These are phyloP conservation scores for Echria macrotheca DNA, from an alignment of 495 filamentous ascomycete genomes.

Conservation along the genomic window DNA sequence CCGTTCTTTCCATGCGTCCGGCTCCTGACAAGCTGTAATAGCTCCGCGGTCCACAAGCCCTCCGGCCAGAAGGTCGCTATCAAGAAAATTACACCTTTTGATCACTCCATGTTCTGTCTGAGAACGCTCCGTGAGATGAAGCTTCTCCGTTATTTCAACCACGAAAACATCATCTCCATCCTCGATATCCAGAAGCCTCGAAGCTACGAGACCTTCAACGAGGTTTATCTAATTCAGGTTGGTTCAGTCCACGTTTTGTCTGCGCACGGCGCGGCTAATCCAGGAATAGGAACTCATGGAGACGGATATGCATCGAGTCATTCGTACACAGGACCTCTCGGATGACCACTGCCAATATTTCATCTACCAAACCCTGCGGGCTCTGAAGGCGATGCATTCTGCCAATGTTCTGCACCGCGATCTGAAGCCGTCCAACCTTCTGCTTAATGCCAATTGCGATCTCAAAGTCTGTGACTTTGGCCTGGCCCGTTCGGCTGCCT, in stretches of 20 bases:
- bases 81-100: conserved; percentile 99
- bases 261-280: not conserved
- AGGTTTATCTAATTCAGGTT: conserved; percentile 99
- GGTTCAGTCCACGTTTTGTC: conserved; percentile 11
- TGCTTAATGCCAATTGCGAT: conserved; percentile 98
- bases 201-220: conserved; percentile 91
- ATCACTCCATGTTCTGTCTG: conserved; percentile 98
- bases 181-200: conserved; percentile 97
- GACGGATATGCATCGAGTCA: conserved; percentile 99
- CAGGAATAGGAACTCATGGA: conserved; percentile 90
- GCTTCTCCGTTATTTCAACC: conserved; percentile 97
- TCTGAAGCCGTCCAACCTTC: conserved; percentile 92
- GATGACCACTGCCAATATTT: conserved; percentile 99
- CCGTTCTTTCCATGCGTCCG: too few species aligned
- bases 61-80: conserved; percentile 98
- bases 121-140: conserved; percentile 99
- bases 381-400: conserved; percentile 98
- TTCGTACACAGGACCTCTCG: conserved; percentile 95
- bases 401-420: conserved; percentile 98
- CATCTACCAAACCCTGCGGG: conserved; percentile 98
- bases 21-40: conserved; percentile 29
- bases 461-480: conserved; percentile 99
- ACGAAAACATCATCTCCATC: conserved; percentile 99
- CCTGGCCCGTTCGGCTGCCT: conserved; percentile 85
- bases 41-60: conserved; percentile 96